A percentile compares a stretch with the other conserved stretches of the same genome.
phyloP scores from a whole-genome alignment of 768 basidiomycete genomes.

The Tulasnella sp. region DNA sequence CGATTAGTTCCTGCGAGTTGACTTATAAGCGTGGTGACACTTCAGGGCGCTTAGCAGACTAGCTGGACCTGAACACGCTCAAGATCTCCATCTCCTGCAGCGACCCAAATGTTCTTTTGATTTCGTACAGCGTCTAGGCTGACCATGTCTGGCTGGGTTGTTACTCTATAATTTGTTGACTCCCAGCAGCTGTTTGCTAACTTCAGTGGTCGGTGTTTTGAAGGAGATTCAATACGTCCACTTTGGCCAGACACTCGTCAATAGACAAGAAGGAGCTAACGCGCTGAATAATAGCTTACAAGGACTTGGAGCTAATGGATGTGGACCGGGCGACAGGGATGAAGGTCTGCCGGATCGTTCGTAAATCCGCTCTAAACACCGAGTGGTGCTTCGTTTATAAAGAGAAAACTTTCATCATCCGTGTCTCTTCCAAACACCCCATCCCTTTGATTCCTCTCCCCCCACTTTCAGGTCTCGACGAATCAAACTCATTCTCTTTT shows the following conservation, averaged over 20 bases:
- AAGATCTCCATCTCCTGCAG: conserved; percentile 82
- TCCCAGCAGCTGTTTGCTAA: too few species aligned
- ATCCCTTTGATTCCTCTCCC: neutral
- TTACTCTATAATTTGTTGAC: neutral
- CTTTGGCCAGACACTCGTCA: too few species aligned
- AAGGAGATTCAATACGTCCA: too few species aligned
- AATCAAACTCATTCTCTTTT: neutral
- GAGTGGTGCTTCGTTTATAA: neutral
- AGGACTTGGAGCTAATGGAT: neutral
- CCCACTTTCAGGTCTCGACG: neutral
- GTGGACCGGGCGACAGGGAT: neutral
- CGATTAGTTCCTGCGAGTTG: conserved; percentile 42
- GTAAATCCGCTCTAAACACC: neutral
- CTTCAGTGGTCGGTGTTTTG: too few species aligned
- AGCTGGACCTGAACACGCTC: conserved; percentile 49
- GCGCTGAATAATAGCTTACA: neutral
- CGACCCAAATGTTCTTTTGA: conserved; percentile 79
- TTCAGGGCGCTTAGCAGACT: neutral
- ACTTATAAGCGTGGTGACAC: neutral
- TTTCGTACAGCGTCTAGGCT: neutral
- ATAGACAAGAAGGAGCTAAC: neutral
- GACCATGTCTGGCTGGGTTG: neutral
- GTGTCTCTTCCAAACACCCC: neutral
- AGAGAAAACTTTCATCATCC: neutral
- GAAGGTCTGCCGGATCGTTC: neutral